phyloP scores from a whole-genome alignment of 257 asterid genomes.

The Nicotiana knightiana region DNA sequence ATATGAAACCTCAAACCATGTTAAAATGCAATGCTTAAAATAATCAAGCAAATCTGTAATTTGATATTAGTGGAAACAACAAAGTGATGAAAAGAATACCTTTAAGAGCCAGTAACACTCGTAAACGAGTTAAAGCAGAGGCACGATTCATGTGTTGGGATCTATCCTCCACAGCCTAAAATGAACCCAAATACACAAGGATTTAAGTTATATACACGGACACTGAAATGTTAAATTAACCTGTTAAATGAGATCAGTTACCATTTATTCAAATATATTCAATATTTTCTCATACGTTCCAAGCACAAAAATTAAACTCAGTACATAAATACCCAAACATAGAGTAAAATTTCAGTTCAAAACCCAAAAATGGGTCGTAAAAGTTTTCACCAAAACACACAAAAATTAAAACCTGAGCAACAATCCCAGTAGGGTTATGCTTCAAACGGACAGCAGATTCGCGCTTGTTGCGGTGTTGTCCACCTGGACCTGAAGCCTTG shows the following conservation, averaged over 20 bases:
- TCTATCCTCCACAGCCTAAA: slow-evolving; percentile 87
- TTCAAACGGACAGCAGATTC: slow-evolving; percentile 97
- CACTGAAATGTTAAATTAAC: no score
- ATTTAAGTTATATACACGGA: no score
- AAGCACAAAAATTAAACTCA: slow-evolving; percentile 25
- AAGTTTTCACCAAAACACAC: not conserved
- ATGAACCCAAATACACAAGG: slow-evolving; percentile 13
- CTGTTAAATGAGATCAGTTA: no score
- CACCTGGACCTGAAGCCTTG: slow-evolving; percentile 93
- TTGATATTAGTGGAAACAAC: not conserved
- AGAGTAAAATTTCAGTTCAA: not conserved
- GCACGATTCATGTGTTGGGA: slow-evolving; percentile 92
- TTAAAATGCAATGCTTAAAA: not conserved
- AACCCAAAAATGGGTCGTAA: not conserved
- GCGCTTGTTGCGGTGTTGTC: slow-evolving; percentile 98
- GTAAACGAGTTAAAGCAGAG: slow-evolving; percentile 72
- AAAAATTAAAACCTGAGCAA: slow-evolving; percentile 53
- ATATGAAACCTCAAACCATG: no score
- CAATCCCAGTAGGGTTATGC: slow-evolving; percentile 84
- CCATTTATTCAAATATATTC: no score
- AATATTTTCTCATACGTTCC: no score
- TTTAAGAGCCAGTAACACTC: slow-evolving; percentile 69
- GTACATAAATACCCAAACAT: not conserved
- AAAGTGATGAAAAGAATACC: slow-evolving; percentile 29
- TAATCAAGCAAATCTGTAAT: not conserved